Percentiles rank a stretch among this genome's conserved stretches.
phyloP scores from a whole-genome alignment of 208 protist genomes.

The Herpetomonas tarakana region DNA sequence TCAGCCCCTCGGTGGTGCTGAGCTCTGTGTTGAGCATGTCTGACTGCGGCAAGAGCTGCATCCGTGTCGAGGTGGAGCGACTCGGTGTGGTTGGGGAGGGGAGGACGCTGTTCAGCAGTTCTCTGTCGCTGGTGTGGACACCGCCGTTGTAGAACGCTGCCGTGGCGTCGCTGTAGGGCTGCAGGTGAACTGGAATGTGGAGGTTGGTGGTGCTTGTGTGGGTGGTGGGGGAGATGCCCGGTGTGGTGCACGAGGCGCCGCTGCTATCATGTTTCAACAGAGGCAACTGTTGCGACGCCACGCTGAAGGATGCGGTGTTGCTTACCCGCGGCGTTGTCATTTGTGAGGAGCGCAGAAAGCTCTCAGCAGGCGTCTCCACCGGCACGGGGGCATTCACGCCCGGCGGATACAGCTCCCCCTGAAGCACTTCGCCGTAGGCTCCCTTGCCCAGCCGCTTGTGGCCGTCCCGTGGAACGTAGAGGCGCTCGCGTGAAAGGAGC shows the following conservation, averaged over 20 bases:
- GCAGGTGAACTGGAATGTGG: slow-evolving; percentile 30
- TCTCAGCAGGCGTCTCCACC: too few relatives aligned
- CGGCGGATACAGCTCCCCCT: slow-evolving; percentile 56
- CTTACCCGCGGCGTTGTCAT: too few relatives aligned
- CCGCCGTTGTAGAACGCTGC: slow-evolving; percentile 40
- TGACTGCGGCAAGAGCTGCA: too few relatives aligned
- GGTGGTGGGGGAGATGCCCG: background rate
- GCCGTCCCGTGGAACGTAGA: slow-evolving; percentile 22
- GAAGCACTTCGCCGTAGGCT: slow-evolving; percentile 57
- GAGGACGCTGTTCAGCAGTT: background rate
- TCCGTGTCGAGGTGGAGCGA: background rate
- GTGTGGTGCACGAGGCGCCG: too few relatives aligned
- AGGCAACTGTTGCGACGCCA: too few relatives aligned
- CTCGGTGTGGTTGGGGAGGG: too few relatives aligned
- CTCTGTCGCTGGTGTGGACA: background rate
- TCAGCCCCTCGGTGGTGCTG: too few relatives aligned
- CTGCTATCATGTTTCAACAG: too few relatives aligned
- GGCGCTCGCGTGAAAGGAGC: slow-evolving; percentile 39
- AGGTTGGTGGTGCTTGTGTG: background rate
- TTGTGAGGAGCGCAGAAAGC: too few relatives aligned
- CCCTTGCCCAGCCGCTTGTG: slow-evolving; percentile 37
- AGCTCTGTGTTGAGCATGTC: too few relatives aligned
- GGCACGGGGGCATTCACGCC: slow-evolving; percentile 10
- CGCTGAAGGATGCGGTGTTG: too few relatives aligned
- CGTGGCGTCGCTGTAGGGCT: slow-evolving; percentile 36